These are phyloP conservation scores for Aspergillus chevalieri DNA, from an alignment of 2,329 filamentous ascomycete genomes.

Conservation along the genomic window DNA sequence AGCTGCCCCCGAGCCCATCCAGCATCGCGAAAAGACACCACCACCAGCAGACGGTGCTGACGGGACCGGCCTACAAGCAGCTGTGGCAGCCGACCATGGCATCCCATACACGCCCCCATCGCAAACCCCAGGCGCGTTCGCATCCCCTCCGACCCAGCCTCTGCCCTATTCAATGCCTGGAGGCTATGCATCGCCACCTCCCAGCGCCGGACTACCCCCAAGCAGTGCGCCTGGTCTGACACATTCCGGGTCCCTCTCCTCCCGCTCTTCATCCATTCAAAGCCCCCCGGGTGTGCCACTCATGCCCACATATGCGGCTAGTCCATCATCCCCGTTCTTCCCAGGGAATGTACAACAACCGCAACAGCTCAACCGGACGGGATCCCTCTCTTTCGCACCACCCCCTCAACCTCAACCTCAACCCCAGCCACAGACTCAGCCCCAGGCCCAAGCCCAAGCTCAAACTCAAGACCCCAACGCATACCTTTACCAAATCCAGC, in stretches of 20 bases:
- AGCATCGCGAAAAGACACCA: conserved; percentile 61
- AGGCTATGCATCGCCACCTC: conserved; percentile 30
- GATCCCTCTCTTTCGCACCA: conserved; percentile 27
- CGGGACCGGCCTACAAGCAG: conserved; percentile 41
- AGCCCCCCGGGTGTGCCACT: conserved; percentile 14
- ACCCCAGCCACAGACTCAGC: conserved; percentile 4
- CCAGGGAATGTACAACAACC: conserved; percentile 10
- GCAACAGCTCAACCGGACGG: conserved; percentile 6
- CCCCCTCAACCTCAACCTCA: conserved; percentile 15
- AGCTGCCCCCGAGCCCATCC: conserved; percentile 59
- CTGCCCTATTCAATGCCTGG: conserved; percentile 19
- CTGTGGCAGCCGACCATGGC: conserved; percentile 34
- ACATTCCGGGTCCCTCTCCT: conserved; percentile 20
- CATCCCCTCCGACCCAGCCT: conserved; percentile 17
- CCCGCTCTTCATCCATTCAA: conserved; percentile 18
- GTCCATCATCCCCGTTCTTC: conserved; percentile 12
- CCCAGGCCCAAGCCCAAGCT: not conserved
- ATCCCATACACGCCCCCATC: conserved; percentile 26
- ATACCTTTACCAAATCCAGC: not conserved
- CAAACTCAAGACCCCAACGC: not conserved
- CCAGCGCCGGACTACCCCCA: conserved; percentile 24
- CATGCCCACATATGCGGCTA: conserved; percentile 21
- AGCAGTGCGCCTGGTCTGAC: conserved; percentile 1
- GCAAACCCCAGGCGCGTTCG: conserved; percentile 17
- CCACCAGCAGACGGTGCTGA: conserved; percentile 52